These are phyloP conservation scores for Cryphonectria japonica DNA, from an alignment of 2,329 filamentous ascomycete species.

Conservation along the genomic window DNA sequence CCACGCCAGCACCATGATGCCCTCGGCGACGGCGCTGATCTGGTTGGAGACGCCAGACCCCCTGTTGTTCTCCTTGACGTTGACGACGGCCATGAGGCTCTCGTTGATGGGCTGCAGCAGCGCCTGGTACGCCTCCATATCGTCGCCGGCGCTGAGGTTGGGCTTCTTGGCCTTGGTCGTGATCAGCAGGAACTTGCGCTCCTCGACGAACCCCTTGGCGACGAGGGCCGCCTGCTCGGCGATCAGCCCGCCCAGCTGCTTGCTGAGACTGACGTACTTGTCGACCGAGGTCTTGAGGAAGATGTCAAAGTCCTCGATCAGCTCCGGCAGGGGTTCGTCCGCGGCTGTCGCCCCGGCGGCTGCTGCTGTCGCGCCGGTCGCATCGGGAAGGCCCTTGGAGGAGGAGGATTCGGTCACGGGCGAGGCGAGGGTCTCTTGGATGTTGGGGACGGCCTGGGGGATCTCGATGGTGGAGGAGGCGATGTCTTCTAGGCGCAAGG, in stretches of 20 bases:
- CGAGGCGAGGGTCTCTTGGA: conserved; percentile 45
- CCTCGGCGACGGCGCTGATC: conserved; percentile 84
- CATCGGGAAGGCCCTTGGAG: conserved; percentile 37
- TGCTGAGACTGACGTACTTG: conserved; percentile 77
- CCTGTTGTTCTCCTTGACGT: conserved; percentile 81
- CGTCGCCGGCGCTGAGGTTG: conserved; percentile 59
- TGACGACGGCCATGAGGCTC: conserved; percentile 76
- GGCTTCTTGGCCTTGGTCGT: conserved; percentile 93
- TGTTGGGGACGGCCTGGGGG: conserved; percentile 53
- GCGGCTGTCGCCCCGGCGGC: conserved; percentile 43
- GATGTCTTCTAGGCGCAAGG: conserved; percentile 94
- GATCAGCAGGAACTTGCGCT: conserved; percentile 86
- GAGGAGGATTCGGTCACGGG: conserved; percentile 40
- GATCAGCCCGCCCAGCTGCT: conserved; percentile 75
- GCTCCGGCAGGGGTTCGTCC: conserved; percentile 67
- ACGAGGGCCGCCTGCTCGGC: conserved; percentile 72
- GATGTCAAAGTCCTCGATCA: conserved; percentile 85
- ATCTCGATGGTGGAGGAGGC: conserved; percentile 73
- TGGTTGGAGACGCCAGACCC: conserved; percentile 77
- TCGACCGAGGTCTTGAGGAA: conserved; percentile 75
- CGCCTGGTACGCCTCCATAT: conserved; percentile 70
- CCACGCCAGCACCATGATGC: conserved; percentile 89
- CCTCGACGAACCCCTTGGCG: conserved; percentile 73
- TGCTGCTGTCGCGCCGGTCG: conserved; percentile 41
- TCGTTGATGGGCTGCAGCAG: conserved; percentile 87